Conservation (phyloP, 495 filamentous ascomycete genomes). For the Apodospora peruviana region DNA sequence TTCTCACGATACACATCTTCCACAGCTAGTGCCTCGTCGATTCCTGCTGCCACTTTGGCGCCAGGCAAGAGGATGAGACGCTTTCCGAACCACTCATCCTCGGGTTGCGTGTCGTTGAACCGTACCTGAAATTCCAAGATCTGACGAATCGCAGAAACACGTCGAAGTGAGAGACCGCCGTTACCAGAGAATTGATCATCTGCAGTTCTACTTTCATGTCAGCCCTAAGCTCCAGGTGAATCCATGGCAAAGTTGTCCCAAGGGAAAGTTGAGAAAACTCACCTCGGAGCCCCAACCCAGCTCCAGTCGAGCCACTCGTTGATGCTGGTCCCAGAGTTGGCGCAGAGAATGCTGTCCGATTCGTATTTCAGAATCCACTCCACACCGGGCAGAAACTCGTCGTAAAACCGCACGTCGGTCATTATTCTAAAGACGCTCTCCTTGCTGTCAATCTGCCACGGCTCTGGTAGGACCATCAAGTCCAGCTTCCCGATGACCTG, state of each 20-base stretch:
- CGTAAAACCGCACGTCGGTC: constrained; percentile 44
- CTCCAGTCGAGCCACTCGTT: constrained; percentile 43
- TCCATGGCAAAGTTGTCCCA: neutral
- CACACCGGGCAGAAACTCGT: constrained; percentile 35
- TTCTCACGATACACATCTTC: constrained; percentile 39
- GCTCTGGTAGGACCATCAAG: constrained; percentile 34
- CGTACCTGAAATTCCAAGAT: constrained; percentile 39
- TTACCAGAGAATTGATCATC: constrained; percentile 41
- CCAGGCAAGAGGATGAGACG: constrained; percentile 38
- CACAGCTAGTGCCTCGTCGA: constrained; percentile 35
- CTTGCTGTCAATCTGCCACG: constrained; percentile 35
- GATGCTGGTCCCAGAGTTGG: constrained; percentile 38
- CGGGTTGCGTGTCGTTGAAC: constrained; percentile 38
- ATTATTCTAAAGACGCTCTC: constrained; percentile 37
- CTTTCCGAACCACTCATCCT: constrained; percentile 47
- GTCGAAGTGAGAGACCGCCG: constrained; percentile 46
- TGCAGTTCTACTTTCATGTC: constrained; percentile 11
- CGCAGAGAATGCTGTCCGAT: constrained; percentile 45
- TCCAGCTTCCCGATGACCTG: constrained; percentile 43
- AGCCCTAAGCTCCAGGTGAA: constrained; percentile 1
- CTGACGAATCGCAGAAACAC: constrained; percentile 35
- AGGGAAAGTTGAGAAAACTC: neutral
- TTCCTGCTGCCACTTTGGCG: constrained; percentile 34
- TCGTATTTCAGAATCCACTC: constrained; percentile 45
- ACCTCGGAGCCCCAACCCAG: constrained; percentile 46